Percentiles rank a stretch among this genome's conserved stretches.
phyloP scores from a whole-genome alignment of 164 flowering plant species.

The Akebia trifoliata region DNA sequence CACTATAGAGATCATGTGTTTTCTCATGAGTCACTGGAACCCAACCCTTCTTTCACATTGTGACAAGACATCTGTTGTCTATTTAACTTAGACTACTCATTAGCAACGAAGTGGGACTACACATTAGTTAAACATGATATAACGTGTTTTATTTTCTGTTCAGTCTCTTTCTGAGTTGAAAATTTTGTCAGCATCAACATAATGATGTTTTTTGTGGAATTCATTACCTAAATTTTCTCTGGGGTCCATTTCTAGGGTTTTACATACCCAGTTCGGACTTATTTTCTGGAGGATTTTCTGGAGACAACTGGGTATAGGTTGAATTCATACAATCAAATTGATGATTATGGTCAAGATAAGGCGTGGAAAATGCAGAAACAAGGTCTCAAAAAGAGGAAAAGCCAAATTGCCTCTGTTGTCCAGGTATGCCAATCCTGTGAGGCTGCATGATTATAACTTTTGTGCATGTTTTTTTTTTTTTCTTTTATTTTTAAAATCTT shows the following conservation, averaged over 20 bases:
- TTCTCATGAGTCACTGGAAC: too few relatives aligned
- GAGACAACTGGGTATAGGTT: constrained; percentile 71
- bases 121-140: too few relatives aligned
- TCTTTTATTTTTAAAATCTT: constrained; percentile 1
- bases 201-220: background rate
- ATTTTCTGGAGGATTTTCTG: constrained; percentile 71
- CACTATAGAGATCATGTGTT: too few relatives aligned
- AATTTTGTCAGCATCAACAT: background rate
- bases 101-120: too few relatives aligned
- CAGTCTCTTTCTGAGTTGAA: background rate
- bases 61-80: too few relatives aligned
- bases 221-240: constrained; percentile 1
- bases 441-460: background rate
- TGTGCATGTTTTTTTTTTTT: background rate
- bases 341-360: constrained; percentile 83
- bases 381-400: constrained; percentile 65
- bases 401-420: constrained; percentile 71
- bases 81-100: too few relatives aligned
- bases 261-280: constrained; percentile 67
- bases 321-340: constrained; percentile 68
- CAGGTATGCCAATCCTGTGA: constrained; percentile 40
- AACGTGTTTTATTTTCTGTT: too few relatives aligned
- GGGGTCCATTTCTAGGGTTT: constrained; percentile 52
- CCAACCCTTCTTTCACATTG: too few relatives aligned
- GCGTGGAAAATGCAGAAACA: constrained; percentile 71